Conservation (phyloP, 495 filamentous ascomycete species). For the Chaetomium cochliodes region DNA sequence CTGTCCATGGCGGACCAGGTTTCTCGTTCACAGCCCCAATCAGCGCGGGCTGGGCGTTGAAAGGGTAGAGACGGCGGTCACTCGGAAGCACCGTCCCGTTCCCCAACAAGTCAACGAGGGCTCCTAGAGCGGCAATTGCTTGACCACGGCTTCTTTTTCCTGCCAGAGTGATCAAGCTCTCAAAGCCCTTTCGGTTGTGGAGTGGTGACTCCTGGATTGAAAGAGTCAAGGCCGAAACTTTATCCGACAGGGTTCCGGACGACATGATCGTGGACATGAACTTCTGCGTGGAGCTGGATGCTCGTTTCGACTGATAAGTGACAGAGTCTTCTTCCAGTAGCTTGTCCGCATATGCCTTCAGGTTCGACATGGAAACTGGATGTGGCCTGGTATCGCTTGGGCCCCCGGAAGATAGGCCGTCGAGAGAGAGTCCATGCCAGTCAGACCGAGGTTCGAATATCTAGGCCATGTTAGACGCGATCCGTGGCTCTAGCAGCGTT, state of each 20-base stretch:
- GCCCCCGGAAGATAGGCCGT: conserved; percentile 48
- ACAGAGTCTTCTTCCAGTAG: conserved; percentile 71
- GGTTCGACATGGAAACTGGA: conserved; percentile 60
- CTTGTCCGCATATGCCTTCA: conserved; percentile 71
- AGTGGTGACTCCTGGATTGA: conserved; percentile 93
- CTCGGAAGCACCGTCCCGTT: conserved; percentile 80
- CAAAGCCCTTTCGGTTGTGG: conserved; percentile 84
- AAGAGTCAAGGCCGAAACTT: conserved; percentile 90
- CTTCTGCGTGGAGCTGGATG: conserved; percentile 76
- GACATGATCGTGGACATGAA: conserved; percentile 97
- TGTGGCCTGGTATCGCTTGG: conserved; percentile 53
- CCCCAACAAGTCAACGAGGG: conserved; percentile 89
- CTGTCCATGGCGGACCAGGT: conserved; percentile 58
- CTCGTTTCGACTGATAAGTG: conserved; percentile 54
- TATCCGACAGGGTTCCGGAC: conserved; percentile 92
- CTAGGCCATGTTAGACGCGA: conserved; percentile 44
- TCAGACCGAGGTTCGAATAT: conserved; percentile 75
- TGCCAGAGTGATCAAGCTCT: conserved; percentile 74
- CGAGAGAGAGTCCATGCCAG: conserved; percentile 73
- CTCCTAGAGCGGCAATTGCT: conserved; percentile 84
- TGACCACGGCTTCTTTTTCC: conserved; percentile 90
- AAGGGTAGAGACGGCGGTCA: conserved; percentile 74
- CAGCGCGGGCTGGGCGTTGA: conserved; percentile 77
- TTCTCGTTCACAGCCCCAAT: conserved; percentile 62
- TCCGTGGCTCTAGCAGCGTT: neutral